These are phyloP conservation scores for Suillus hirtellus DNA, from an alignment of 768 basidiomycete species.

Conservation along the genomic window DNA sequence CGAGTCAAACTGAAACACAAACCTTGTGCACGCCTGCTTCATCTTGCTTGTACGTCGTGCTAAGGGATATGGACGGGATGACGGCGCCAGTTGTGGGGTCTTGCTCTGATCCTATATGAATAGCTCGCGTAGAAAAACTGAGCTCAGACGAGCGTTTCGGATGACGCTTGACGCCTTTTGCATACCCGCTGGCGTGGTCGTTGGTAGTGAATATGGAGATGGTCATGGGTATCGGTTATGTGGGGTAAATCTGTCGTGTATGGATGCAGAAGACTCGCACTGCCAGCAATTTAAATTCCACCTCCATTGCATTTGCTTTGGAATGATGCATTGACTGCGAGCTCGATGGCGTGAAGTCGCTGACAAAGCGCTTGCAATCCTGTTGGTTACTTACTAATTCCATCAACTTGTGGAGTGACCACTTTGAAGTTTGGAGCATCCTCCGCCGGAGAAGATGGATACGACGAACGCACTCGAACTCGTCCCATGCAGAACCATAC, in stretches of 20 bases:
- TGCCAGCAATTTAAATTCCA: background rate
- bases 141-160: constrained; percentile 26
- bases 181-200: background rate
- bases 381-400: background rate
- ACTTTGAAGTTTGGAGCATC: background rate
- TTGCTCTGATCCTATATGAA: constrained; percentile 87
- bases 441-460: background rate
- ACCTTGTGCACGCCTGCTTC: constrained; percentile 78
- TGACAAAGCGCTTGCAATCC: background rate
- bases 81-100: constrained; percentile 77
- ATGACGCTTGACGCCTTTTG: constrained; percentile 16
- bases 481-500: background rate
- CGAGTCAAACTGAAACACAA: constrained; percentile 15
- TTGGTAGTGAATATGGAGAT: constrained; percentile 9
- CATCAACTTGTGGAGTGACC: background rate
- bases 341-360: constrained; percentile 1
- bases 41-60: constrained; percentile 90
- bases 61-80: constrained; percentile 83
- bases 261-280: too few species aligned
- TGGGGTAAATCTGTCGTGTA: too few species aligned
- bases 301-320: background rate
- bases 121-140: constrained; percentile 78
- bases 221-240: constrained; percentile 22
- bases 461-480: background rate
- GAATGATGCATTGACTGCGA: background rate